Evolutionary conservation across 208 protist genomes (phyloP), one percentile per base, ranked within the genome.

Genomic region (Crithidia sp.): DNA sequence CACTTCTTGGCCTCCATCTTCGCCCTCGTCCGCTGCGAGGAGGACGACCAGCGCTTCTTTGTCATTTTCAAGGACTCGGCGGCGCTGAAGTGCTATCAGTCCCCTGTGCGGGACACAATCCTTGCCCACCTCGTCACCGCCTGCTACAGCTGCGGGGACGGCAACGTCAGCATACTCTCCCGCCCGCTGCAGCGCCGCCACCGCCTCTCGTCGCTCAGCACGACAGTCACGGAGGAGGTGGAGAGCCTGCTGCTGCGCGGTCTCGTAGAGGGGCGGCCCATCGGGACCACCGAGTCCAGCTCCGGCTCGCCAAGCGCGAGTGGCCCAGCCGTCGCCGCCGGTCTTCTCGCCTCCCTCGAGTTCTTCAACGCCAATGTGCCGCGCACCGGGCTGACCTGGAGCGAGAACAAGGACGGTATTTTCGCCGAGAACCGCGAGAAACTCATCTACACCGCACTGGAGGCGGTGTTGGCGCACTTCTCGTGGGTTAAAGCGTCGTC

Each of bases 361-460:
- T 91, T 92, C 68, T 97, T 98, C 74, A 98, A 98, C 73, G 84
- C 91, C 13, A 98, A 97, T 70, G 82, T 98, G 13, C 89, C 93
- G 17, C 60, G 66, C 41, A 90, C 58, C n/a, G 96, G 96, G 2
- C 86, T 98, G 39, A 81, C 74, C 10, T 90, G 82, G 69, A 91
- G 85, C 37, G 91, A 98, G 76, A 98, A 96, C 75, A 81, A 78
- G 58, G 96, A 97, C 54, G 83, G 89, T 10, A 44, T 98, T 7
- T 98, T 98, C 81, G 78, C 92, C 0, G 94, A 98, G 67, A 98
- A 98, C 72, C 79, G 95, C 1, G 91, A 97, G 74, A 90, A 92
- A 70, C 84, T 96, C 56, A 95, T 97, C 53, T 90, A 83, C 62
- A 85, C 72, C 45, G 93, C 93, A 0, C 50, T 96, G 12, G 61